phyloP scores from a whole-genome alignment of 2,329 filamentous ascomycete species.

The Alternaria tenuissima region DNA sequence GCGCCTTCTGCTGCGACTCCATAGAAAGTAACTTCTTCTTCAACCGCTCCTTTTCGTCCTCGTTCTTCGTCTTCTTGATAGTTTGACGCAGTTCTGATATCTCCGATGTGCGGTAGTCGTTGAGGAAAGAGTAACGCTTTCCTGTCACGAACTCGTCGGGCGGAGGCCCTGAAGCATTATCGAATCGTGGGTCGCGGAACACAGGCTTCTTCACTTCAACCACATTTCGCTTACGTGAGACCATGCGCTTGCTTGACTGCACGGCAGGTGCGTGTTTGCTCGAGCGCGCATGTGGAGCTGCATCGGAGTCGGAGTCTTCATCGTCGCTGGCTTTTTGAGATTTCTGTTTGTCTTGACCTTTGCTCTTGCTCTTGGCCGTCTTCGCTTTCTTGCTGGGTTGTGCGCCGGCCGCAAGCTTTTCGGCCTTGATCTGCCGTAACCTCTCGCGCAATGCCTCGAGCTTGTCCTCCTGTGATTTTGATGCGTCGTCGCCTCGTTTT shows the following conservation, averaged over 20 bases:
- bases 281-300: constrained; percentile 57
- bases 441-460: constrained; percentile 56
- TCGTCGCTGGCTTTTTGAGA: constrained; percentile 48
- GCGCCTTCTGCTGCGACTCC: constrained; percentile 78
- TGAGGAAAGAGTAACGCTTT: constrained; percentile 85
- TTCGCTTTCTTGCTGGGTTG: constrained; percentile 34
- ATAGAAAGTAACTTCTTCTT: constrained; percentile 79
- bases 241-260: constrained; percentile 81
- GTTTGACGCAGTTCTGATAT: constrained; percentile 75
- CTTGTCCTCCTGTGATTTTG: constrained; percentile 56
- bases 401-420: constrained; percentile 43
- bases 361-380: constrained; percentile 19
- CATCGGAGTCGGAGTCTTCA: constrained; percentile 42
- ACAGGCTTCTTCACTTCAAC: constrained; percentile 67
- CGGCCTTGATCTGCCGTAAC: constrained; percentile 54
- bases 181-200: constrained; percentile 87
- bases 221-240: constrained; percentile 80
- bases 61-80: constrained; percentile 72
- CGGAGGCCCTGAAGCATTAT: constrained; percentile 65
- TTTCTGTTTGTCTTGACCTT: constrained; percentile 36
- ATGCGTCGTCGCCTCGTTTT: constrained; percentile 53
- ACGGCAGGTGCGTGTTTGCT: constrained; percentile 92
- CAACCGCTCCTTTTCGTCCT: constrained; percentile 71
- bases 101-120: constrained; percentile 85
- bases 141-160: constrained; percentile 66